phyloP scores from a whole-genome alignment of 2,329 filamentous ascomycete genomes.

The Colletotrichum liriopes region DNA sequence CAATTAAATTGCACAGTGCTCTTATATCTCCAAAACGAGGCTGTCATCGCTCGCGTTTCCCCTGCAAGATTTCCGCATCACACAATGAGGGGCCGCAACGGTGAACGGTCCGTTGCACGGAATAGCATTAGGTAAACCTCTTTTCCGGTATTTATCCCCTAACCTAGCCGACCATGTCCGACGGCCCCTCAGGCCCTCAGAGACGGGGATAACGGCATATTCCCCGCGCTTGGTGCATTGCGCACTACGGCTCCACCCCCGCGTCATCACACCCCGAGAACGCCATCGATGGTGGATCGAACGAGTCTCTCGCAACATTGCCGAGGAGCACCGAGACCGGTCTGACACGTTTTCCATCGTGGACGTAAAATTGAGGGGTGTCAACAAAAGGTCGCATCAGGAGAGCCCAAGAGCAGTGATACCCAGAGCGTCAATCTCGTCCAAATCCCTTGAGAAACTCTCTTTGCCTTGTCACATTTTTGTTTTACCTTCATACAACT shows the following conservation, averaged over 20 bases:
- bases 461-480: not conserved
- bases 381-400: slow-evolving; percentile 1
- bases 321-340: slow-evolving; percentile 40
- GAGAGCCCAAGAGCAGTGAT: slow-evolving; percentile 3
- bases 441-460: not conserved
- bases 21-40: slow-evolving; percentile 37
- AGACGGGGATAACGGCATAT: slow-evolving; percentile 23
- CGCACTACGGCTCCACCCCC: slow-evolving; percentile 28
- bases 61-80: slow-evolving; percentile 35
- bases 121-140: slow-evolving; percentile 33
- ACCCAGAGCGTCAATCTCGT: slow-evolving; percentile 17
- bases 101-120: slow-evolving; percentile 13
- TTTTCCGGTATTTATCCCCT: slow-evolving; percentile 31
- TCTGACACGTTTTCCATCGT: slow-evolving; percentile 28
- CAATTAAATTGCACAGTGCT: not conserved
- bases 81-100: not conserved
- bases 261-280: slow-evolving; percentile 41
- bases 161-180: not conserved
- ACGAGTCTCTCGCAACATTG: slow-evolving; percentile 24
- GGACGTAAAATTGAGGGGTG: slow-evolving; percentile 30
- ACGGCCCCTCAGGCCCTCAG: not conserved
- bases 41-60: slow-evolving; percentile 22
- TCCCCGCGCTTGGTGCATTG: slow-evolving; percentile 23
- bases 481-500: not conserved
- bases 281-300: slow-evolving; percentile 35